These are phyloP conservation scores for Aspergillus affinis DNA, from an alignment of 495 filamentous ascomycete genomes.

Conservation along the genomic window DNA sequence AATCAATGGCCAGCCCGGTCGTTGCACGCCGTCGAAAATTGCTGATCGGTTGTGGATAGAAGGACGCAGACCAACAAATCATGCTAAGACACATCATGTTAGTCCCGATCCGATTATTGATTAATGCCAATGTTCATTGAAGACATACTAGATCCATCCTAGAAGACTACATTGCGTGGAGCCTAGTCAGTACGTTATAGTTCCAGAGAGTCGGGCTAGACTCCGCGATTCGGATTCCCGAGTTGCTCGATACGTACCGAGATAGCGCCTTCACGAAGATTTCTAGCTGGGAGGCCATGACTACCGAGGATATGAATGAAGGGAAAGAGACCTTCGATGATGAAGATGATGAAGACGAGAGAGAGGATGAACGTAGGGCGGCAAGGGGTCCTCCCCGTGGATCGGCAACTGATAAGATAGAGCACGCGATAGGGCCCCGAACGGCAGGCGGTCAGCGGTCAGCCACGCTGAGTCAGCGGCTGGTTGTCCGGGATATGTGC, in stretches of 20 bases:
- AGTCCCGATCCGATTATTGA: neutral
- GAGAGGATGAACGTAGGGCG: neutral
- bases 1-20: conserved; percentile 80
- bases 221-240: neutral
- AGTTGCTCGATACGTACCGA: conserved; percentile 30
- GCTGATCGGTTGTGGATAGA: conserved; percentile 84
- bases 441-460: conserved; percentile 26
- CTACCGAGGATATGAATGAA: neutral
- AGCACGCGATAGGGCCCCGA: conserved; percentile 12
- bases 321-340: conserved; percentile 9
- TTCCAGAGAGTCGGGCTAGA: neutral
- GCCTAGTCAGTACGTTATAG: conserved; percentile 10
- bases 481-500: conserved; percentile 47
- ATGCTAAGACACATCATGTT: conserved; percentile 39
- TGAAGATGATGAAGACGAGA: conserved; percentile 6
- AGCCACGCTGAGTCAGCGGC: conserved; percentile 25
- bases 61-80: conserved; percentile 80
- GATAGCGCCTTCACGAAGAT: conserved; percentile 44
- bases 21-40: conserved; percentile 77
- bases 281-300: conserved; percentile 33
- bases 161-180: conserved; percentile 27
- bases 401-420: conserved; percentile 8
- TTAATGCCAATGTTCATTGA: neutral
- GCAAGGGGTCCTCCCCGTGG: neutral
- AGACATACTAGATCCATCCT: conserved; percentile 47